Evolutionary conservation across 768 basidiomycete species (phyloP).

Genomic region (Asterophora parasitica): DNA sequence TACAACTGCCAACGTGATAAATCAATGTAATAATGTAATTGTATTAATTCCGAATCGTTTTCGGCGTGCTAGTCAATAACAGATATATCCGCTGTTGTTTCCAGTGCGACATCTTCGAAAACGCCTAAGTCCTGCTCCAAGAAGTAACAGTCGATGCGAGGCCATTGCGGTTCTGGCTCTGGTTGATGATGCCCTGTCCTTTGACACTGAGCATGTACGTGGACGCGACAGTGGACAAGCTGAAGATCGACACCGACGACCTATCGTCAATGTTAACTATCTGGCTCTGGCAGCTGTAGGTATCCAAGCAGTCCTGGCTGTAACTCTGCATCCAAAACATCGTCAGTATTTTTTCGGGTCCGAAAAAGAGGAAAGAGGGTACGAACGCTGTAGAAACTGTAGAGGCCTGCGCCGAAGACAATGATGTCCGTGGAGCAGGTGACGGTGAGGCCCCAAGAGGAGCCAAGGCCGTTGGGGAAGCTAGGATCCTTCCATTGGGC

Average conservation of each 20-base stretch:
- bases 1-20: no score
- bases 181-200: constrained; percentile 40
- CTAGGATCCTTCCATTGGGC: constrained; percentile 50
- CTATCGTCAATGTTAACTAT: constrained; percentile 46
- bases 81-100: no score
- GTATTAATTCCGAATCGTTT: no score
- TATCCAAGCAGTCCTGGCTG: constrained; percentile 40
- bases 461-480: constrained; percentile 30
- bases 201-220: constrained; percentile 49
- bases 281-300: constrained; percentile 51
- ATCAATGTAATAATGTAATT: no score
- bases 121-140: constrained; percentile 31
- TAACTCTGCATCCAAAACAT: constrained; percentile 38
- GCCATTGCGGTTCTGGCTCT: constrained; percentile 50
- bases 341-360: no score
- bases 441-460: constrained; percentile 57
- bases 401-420: constrained; percentile 64
- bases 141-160: constrained; percentile 49
- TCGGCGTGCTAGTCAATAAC: no score
- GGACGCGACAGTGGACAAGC: constrained; percentile 54
- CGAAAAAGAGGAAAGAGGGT: neutral
- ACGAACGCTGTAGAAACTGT: constrained; percentile 62
- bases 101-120: no score
- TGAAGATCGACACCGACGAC: constrained; percentile 50
- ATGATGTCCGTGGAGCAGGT: constrained; percentile 49